Evolutionary conservation across 306 rosid species (phyloP), one percentile per base, ranked within the genome.

Genomic region (Myrica gale): DNA sequence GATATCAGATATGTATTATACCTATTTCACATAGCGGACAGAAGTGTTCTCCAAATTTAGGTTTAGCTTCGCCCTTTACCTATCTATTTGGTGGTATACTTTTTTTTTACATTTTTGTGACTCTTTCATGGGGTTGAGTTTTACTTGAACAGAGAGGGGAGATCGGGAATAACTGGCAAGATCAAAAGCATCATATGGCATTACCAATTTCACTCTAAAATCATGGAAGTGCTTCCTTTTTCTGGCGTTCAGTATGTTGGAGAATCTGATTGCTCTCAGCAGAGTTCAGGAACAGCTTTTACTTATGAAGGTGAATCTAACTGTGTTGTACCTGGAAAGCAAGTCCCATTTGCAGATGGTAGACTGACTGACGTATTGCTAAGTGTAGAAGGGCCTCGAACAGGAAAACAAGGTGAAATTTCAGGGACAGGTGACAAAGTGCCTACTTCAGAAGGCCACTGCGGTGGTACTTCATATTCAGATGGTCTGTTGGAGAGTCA

Each of bases 191-290:
- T 84, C 73, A 37, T 69, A 81, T 84, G 87, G 67, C 53, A 54
- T 60, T 73, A 77, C 44, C 7, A 56, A 42, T 78, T 76, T 72
- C 73, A 46, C 70, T 73, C 7, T 86, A 79, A 67, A 77, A 81
- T 80, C 75, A 96, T 92, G 99, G 97, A 89, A 87, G 91, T 92
- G 84, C 92, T 92, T 83, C 89, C 97, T 73, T 89, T 91, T 81
- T 90, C 97, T 52, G 90, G 83, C 21, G 87, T 87, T 76, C 92
- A 87, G 70, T 78, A 80, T 87, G 86, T 81, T 72, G 88, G 89
- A 20, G 90, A 91, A 70, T 84, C 97, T 63, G 96, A 90, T 81
- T 77, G 88, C 81, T 74, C 91, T 76, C 89, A 85, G 54, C 83
- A 78, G 82, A 83, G 78, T 85, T 82, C 91, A 56, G 88, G 77